phyloP scores from a whole-genome alignment of 495 filamentous ascomycete species.

The Trichodelitschia bisporula region DNA sequence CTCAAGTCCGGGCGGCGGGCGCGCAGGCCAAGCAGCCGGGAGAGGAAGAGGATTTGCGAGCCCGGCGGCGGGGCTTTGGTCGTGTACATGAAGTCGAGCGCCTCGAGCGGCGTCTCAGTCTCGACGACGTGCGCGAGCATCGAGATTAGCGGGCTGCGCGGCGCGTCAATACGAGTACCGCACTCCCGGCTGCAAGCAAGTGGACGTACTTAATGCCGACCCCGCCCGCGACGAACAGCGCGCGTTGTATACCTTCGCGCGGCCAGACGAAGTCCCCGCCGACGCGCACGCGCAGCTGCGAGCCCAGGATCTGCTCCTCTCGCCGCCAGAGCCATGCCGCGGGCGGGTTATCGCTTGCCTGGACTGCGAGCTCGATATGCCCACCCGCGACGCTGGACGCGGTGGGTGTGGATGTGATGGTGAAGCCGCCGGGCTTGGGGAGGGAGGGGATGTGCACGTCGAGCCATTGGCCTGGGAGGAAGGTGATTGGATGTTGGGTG shows the following conservation, averaged over 20 bases:
- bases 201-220: conserved; percentile 53
- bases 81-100: conserved; percentile 12
- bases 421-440: conserved; percentile 56
- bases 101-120: no score
- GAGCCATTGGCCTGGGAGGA: conserved; percentile 77
- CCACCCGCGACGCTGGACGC: conserved; percentile 11
- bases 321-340: conserved; percentile 55
- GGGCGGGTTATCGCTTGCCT: conserved; percentile 37
- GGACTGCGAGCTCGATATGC: conserved; percentile 53
- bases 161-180: no score
- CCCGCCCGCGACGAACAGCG: conserved; percentile 58
- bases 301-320: conserved; percentile 25
- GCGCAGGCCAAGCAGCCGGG: conserved; percentile 10
- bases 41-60: conserved; percentile 13
- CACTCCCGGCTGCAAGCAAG: no score
- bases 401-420: conserved; percentile 50
- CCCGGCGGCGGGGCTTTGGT: conserved; percentile 7
- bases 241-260: conserved; percentile 20
- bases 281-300: conserved; percentile 37
- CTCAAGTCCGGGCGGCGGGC: not conserved
- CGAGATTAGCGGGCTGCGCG: conserved; percentile 17
- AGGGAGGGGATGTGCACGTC: conserved; percentile 51
- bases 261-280: conserved; percentile 69
- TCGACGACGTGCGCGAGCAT: no score
- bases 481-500: conserved; percentile 21